Base-by-base conservation (phyloP, 352 stramenopile genomes). In the Globisporangium irregulare region DNA sequence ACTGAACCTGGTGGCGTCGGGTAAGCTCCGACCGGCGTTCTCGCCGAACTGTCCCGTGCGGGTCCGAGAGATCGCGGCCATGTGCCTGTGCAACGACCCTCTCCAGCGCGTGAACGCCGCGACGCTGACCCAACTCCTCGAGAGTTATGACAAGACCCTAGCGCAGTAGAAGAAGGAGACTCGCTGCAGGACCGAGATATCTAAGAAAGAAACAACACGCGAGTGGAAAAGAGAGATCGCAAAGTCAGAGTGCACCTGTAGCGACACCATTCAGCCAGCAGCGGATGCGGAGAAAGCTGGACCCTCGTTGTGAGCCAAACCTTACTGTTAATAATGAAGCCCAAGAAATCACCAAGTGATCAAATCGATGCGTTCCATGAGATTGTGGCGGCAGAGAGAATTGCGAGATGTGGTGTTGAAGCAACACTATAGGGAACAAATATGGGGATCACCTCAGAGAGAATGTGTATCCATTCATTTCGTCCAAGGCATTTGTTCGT, bases 91-190 rank as follows among this genome's bases (percentile, higher is more conserved):
- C 24, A 24, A 56, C 4, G 46, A 65, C 41, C 59, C 59, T 4
- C 10, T 14, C 18, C 8, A 57, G 34, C 59, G 46, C 24, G 41
- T 57, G 29, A 18, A 36, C n/a, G 38, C 59, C 41, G 27, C 25
- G 41, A 41, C 59, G 27, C 41, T 65, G 9, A 51, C 38, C 57
- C 57, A 62, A 51, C 38, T 62, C 57, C 57, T 62, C 12, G 32
- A 25, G 32, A 62, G 38, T 51, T 46, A 62, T 27, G 57, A 51
- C 7, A 27, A 62, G 22, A 43, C 57, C 32, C 57, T 62, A 46
- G 38, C 57, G 32, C 57, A 46, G 22, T 62, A 22, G 10, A 3
- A 27, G n/a, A 10, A 9, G 25, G 48, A 32, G 7, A 27, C 36
- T 46, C 4, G 38, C 38, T 20, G 38, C 38, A 24, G 12, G 8